These are phyloP conservation scores for Scutellaria barbata DNA, from an alignment of 257 asterid species.

Conservation along the genomic window DNA sequence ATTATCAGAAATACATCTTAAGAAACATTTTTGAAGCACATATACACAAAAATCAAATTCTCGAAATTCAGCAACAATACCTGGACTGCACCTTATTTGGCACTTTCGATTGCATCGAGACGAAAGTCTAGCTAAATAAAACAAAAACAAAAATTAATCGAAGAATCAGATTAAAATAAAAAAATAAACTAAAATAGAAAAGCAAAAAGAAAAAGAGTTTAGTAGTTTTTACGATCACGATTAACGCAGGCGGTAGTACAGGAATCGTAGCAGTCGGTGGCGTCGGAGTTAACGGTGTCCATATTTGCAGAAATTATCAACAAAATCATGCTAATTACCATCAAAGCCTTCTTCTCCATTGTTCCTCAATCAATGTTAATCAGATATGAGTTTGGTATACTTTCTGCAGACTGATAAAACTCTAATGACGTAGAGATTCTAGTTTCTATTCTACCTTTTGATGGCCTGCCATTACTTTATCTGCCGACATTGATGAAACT, in stretches of 20 bases:
- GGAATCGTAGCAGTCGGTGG: constrained; percentile 48
- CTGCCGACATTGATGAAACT: background rate
- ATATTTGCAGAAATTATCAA: constrained; percentile 43
- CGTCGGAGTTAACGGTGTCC: constrained; percentile 42
- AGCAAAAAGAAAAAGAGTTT: background rate
- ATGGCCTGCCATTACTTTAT: background rate
- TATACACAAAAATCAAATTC: background rate
- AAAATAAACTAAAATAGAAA: background rate
- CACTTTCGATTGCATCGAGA: constrained; percentile 53
- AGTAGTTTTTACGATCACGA: constrained; percentile 31
- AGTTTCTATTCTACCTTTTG: background rate
- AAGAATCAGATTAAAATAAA: background rate
- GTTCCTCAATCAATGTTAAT: background rate
- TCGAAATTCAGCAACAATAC: constrained; percentile 35
- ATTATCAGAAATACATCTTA: background rate
- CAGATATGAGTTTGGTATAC: background rate
- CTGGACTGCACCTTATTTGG: constrained; percentile 54
- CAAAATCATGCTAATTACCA: constrained; percentile 38
- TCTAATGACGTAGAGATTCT: background rate
- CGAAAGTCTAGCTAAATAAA: constrained; percentile 41
- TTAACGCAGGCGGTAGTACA: constrained; percentile 55
- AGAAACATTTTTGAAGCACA: background rate
- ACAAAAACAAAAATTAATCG: background rate
- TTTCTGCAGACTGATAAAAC: background rate
- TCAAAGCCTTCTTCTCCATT: constrained; percentile 48